Evolutionary conservation across 2,329 filamentous ascomycete genomes (phyloP).

Genomic region (Chaetomiaceae sp.): DNA sequence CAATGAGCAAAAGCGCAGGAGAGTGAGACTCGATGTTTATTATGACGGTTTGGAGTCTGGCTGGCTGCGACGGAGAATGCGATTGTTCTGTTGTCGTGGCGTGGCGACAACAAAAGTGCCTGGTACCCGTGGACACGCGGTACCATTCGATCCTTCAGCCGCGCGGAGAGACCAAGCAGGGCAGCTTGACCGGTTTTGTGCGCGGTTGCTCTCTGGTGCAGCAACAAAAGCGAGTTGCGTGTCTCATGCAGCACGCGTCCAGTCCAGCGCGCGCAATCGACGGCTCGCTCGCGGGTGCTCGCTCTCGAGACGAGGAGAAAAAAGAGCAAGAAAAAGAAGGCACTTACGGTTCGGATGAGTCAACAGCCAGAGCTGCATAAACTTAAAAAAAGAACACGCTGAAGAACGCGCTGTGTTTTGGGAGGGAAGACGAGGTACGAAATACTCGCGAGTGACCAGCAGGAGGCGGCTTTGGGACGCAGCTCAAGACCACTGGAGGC

Average conservation of each 20-base stretch:
- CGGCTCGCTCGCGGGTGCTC: conserved; percentile 3
- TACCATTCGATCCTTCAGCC: conserved; percentile 3
- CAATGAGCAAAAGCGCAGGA: too few relatives aligned
- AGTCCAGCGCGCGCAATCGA: conserved; percentile 9
- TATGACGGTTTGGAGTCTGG: too few relatives aligned
- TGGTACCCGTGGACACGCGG: not conserved
- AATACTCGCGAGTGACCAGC: conserved; percentile 26
- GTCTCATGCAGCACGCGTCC: conserved; percentile 21
- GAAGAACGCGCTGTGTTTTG: conserved; percentile 18
- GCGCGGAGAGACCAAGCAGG: not conserved
- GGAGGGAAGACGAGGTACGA: conserved; percentile 13
- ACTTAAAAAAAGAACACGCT: conserved; percentile 15
- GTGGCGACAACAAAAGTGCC: not conserved
- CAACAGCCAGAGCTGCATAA: conserved; percentile 19
- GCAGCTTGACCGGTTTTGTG: not conserved
- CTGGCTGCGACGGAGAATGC: not conserved
- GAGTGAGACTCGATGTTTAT: too few relatives aligned
- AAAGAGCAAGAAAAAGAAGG: conserved; percentile 6
- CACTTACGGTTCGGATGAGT: conserved; percentile 25
- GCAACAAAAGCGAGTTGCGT: conserved; percentile 8
- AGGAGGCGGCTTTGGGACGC: conserved; percentile 19
- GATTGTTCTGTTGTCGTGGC: not conserved
- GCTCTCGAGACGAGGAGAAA: not conserved
- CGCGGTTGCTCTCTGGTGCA: not conserved
- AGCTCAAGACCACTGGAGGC: conserved; percentile 20